Conservation (phyloP, 176 grass and related monocot species). For the Triticum dicoccoides region DNA sequence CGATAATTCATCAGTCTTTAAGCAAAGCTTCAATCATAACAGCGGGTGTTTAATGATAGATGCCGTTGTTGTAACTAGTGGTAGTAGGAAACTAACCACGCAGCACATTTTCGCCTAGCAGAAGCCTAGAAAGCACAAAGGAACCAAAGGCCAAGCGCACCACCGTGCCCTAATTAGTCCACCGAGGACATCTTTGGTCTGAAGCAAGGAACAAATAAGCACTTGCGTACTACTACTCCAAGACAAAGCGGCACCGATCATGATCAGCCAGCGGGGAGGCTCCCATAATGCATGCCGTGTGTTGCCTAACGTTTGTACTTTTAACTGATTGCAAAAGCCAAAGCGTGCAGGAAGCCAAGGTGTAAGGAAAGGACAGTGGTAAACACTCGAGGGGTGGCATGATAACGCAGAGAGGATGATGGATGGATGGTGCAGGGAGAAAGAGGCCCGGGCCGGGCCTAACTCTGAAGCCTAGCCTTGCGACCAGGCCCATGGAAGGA, state of each 20-base stretch:
- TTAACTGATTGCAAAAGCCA: conserved; percentile 31
- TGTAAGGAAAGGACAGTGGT: too few species aligned
- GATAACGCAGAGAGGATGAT: neutral
- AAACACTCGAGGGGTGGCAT: neutral
- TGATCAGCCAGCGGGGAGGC: conserved; percentile 10
- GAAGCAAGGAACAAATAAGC: conserved; percentile 40
- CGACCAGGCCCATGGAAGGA: conserved; percentile 13
- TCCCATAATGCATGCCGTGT: conserved; percentile 15
- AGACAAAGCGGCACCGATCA: conserved; percentile 18
- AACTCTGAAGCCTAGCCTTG: neutral
- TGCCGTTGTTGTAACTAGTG: neutral
- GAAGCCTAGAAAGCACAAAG: conserved; percentile 8
- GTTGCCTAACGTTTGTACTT: conserved; percentile 12
- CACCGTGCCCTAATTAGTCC: conserved; percentile 8
- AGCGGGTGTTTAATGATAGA: conserved; percentile 28
- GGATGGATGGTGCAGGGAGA: neutral
- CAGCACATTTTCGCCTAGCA: conserved; percentile 16
- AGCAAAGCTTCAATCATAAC: conserved; percentile 43
- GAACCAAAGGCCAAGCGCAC: neutral
- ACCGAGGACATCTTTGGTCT: conserved; percentile 24
- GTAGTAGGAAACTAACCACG: conserved; percentile 12
- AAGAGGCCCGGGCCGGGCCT: conserved; percentile 26
- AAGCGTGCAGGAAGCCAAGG: too few species aligned
- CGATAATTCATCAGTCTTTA: conserved; percentile 27
- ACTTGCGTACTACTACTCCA: neutral